phyloP scores from a whole-genome alignment of 208 protist species.

The Eutreptiella sp. region DNA sequence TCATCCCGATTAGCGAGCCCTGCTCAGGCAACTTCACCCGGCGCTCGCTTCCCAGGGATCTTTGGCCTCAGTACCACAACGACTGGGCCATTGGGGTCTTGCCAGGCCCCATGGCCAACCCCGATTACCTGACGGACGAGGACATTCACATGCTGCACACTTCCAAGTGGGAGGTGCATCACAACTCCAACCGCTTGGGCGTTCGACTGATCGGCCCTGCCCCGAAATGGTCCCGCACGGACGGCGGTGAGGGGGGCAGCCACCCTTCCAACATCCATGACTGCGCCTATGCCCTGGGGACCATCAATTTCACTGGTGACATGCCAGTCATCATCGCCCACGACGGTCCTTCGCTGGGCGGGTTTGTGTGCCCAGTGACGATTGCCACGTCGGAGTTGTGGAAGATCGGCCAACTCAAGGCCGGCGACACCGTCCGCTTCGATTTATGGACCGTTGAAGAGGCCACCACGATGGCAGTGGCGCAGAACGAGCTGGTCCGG shows the following conservation, averaged over 20 bases:
- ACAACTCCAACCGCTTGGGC: slow-evolving; percentile 7
- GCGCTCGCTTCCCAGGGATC: background rate
- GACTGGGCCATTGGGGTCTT: slow-evolving; percentile 2
- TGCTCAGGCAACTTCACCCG: background rate
- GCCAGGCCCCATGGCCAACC: background rate
- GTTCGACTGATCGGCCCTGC: slow-evolving; percentile 6
- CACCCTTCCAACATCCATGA: slow-evolving; percentile 9
- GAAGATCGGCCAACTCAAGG: slow-evolving; percentile 7
- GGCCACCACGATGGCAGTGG: background rate
- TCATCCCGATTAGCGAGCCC: background rate
- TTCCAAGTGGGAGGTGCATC: background rate
- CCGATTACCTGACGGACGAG: slow-evolving; percentile 1
- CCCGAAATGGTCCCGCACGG: background rate
- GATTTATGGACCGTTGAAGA: background rate
- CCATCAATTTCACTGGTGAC: slow-evolving; percentile 13
- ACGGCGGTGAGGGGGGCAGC: background rate
- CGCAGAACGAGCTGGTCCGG: background rate
- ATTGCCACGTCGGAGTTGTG: slow-evolving; percentile 2
- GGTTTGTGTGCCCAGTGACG: slow-evolving; percentile 5
- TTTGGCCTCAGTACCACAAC: background rate
- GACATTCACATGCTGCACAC: background rate
- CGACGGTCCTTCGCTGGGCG: slow-evolving; percentile 1
- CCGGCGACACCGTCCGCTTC: slow-evolving; percentile 2
- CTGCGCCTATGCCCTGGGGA: background rate
- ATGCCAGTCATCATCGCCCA: background rate